These are phyloP conservation scores for Xanthoparmelia taractica DNA, from an alignment of 495 filamentous ascomycete genomes.

Conservation along the genomic window DNA sequence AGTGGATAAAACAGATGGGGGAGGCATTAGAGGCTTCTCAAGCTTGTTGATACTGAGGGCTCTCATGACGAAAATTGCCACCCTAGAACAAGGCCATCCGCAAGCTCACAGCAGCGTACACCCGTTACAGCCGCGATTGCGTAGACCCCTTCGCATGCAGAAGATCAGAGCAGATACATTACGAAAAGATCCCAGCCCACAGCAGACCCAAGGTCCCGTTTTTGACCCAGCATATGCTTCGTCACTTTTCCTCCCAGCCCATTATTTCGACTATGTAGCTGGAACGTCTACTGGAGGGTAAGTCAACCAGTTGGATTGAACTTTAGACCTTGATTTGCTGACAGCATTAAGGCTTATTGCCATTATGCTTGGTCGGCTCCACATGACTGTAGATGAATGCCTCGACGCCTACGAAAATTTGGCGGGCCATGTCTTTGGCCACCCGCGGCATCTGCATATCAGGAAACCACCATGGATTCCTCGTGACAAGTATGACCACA, in stretches of 20 bases:
- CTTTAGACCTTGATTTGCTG: neutral
- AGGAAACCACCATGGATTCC: too few species aligned
- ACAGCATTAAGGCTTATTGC: too few species aligned
- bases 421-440: too few species aligned
- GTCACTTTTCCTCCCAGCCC: conserved; percentile 28
- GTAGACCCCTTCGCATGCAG: neutral
- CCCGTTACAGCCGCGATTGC: conserved; percentile 2
- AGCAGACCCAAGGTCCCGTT: neutral
- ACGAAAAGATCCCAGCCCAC: neutral
- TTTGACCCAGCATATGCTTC: neutral
- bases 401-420: too few species aligned
- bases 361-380: too few species aligned
- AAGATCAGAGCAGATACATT: neutral
- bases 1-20: conserved; percentile 24
- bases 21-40: conserved; percentile 30
- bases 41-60: conserved; percentile 27
- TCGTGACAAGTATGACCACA: too few species aligned
- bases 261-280: conserved; percentile 37
- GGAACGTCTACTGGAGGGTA: conserved; percentile 37
- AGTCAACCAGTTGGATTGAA: too few species aligned
- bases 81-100: neutral
- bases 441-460: too few species aligned
- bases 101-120: conserved; percentile 6
- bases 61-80: conserved; percentile 24
- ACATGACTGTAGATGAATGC: too few species aligned